Conservation (phyloP, 805 yeast genomes). For the Metschnikowia kofuensis region DNA sequence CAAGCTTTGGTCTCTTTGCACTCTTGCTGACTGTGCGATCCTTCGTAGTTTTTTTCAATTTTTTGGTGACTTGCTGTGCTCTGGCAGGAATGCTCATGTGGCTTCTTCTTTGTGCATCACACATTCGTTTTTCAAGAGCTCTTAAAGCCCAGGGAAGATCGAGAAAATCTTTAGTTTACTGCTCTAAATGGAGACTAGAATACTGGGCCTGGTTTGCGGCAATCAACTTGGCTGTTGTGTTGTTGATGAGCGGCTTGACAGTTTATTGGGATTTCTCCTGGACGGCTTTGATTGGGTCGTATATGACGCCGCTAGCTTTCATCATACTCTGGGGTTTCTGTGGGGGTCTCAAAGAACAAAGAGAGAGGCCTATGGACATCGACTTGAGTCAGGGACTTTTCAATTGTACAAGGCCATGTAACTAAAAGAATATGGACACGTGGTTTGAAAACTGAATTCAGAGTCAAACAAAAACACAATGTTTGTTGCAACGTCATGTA, state of each 20-base stretch:
- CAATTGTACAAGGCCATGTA: too few species aligned
- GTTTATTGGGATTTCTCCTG: conserved; percentile 18
- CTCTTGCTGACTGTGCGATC: conserved; percentile 19
- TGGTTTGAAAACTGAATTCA: background rate
- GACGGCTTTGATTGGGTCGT: conserved; percentile 11
- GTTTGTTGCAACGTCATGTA: too few species aligned
- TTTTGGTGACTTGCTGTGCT: conserved; percentile 23
- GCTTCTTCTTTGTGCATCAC: conserved; percentile 21
- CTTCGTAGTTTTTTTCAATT: conserved; percentile 16
- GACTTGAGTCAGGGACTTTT: background rate
- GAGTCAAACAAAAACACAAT: too few species aligned
- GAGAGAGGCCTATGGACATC: background rate
- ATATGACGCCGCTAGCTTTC: conserved; percentile 15
- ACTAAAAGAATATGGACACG: too few species aligned
- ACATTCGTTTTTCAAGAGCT: conserved; percentile 17
- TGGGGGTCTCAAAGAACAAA: background rate
- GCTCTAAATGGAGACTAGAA: conserved; percentile 8
- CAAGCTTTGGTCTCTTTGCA: conserved; percentile 21
- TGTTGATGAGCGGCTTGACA: conserved; percentile 18
- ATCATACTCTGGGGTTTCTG: conserved; percentile 6
- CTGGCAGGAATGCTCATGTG: conserved; percentile 29
- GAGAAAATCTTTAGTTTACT: conserved; percentile 2
- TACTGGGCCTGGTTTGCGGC: conserved; percentile 18
- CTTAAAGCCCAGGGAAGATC: conserved; percentile 8
- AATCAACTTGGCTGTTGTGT: conserved; percentile 15